Conservation (phyloP, 2,329 filamentous ascomycete genomes). For the Colletotrichum sp. region DNA sequence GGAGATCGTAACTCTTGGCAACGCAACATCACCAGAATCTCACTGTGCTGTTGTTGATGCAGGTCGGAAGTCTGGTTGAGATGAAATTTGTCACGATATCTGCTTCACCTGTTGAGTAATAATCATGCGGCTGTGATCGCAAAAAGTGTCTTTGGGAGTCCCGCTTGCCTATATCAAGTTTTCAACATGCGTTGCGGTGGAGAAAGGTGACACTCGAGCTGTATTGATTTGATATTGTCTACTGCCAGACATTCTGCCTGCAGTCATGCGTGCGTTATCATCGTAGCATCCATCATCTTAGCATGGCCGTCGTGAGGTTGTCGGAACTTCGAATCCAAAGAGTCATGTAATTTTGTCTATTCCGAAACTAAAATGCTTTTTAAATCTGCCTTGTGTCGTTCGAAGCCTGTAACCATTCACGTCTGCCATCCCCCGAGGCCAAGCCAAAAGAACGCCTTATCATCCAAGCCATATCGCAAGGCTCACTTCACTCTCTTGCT, state of each 20-base stretch:
- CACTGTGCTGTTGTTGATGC: not conserved
- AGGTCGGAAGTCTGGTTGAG: not conserved
- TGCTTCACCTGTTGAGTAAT: not conserved
- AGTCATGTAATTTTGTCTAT: not conserved
- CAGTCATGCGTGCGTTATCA: not conserved
- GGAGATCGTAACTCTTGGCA: constrained; percentile 2
- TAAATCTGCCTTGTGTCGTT: not conserved
- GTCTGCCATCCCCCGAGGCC: not conserved
- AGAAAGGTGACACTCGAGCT: not conserved
- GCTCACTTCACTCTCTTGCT: constrained; percentile 23
- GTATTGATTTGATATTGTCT: not conserved
- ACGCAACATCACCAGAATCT: not conserved
- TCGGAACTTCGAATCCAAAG: not conserved
- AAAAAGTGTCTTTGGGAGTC: not conserved
- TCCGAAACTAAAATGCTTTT: not conserved
- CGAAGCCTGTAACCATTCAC: not conserved
- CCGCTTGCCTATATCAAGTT: not conserved
- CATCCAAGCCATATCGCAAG: not conserved
- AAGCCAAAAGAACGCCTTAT: not conserved
- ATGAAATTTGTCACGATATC: not conserved
- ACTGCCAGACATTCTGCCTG: not conserved
- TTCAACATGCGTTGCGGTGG: not conserved
- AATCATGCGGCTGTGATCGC: not conserved
- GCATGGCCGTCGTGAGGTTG: not conserved
- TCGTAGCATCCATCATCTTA: not conserved